Percentiles rank a stretch among this genome's conserved stretches.
Evolutionary conservation across 148 eudicot genomes (phyloP).

Genomic region (Chenopodium album): DNA sequence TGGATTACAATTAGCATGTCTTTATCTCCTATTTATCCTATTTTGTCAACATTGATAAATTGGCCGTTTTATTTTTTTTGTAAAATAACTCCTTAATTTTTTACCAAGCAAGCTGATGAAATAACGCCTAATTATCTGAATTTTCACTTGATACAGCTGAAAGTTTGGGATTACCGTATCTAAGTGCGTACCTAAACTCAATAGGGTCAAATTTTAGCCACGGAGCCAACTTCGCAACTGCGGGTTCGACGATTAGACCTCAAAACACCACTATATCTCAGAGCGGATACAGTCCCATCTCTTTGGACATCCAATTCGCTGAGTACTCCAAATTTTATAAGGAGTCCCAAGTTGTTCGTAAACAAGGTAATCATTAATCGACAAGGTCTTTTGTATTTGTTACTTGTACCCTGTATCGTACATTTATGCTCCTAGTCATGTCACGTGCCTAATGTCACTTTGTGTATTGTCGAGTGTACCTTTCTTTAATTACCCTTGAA

Average conservation of each 20-base stretch:
- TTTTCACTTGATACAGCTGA: slow-evolving; percentile 29
- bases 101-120: too few relatives aligned
- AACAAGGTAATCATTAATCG: slow-evolving; percentile 21
- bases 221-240: slow-evolving; percentile 50
- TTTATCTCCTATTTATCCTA: too few relatives aligned
- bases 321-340: slow-evolving; percentile 32
- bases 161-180: slow-evolving; percentile 34
- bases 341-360: slow-evolving; percentile 26
- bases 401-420: too few relatives aligned
- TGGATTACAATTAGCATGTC: too few relatives aligned
- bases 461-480: background rate
- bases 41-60: too few relatives aligned
- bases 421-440: too few relatives aligned
- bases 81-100: too few relatives aligned
- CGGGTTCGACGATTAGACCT: slow-evolving; percentile 40
- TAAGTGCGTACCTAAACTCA: slow-evolving; percentile 41
- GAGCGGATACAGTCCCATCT: slow-evolving; percentile 39
- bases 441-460: too few relatives aligned
- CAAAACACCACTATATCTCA: slow-evolving; percentile 38
- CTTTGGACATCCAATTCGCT: slow-evolving; percentile 34
- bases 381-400: too few relatives aligned
- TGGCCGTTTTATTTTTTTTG: too few relatives aligned
- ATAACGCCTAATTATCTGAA: too few relatives aligned
- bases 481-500: too few relatives aligned
- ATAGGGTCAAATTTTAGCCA: slow-evolving; percentile 46